These are phyloP conservation scores for Stephania yunnanensis DNA, from an alignment of 164 flowering plant genomes.

Conservation along the genomic window DNA sequence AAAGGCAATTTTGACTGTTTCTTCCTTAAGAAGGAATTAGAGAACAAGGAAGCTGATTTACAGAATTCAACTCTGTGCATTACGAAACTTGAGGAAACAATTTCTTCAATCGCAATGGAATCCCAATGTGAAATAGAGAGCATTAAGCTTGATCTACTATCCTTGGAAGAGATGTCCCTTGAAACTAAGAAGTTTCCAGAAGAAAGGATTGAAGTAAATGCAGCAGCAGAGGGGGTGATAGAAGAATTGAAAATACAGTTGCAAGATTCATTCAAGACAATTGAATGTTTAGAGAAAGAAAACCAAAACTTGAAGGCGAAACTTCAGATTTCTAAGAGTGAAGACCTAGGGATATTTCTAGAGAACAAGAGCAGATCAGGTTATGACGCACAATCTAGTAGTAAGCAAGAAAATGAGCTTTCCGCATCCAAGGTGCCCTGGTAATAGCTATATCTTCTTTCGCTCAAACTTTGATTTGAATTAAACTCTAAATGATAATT, in stretches of 20 bases:
- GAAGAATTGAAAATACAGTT: conserved; percentile 30
- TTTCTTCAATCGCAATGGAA: conserved; percentile 55
- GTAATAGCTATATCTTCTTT: conserved; percentile 28
- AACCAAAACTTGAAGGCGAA: conserved; percentile 45
- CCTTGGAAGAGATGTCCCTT: conserved; percentile 44
- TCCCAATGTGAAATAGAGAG: conserved; percentile 84
- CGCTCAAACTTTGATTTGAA: not conserved
- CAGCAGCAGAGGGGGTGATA: conserved; percentile 30
- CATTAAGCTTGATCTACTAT: conserved; percentile 58
- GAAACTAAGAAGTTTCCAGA: conserved; percentile 50
- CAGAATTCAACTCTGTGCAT: conserved; percentile 31
- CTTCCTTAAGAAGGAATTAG: conserved; percentile 41
- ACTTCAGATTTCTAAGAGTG: conserved; percentile 32
- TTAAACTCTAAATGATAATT: not conserved
- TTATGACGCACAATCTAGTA: conserved; percentile 6
- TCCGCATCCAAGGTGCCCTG: conserved; percentile 27
- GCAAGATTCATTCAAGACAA: conserved; percentile 34
- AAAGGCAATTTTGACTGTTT: conserved; percentile 38
- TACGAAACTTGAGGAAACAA: conserved; percentile 55
- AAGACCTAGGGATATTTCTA: conserved; percentile 23
- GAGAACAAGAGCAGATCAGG: conserved; percentile 16
- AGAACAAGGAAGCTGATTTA: conserved; percentile 46
- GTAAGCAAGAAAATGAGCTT: conserved; percentile 21
- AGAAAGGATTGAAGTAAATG: conserved; percentile 42
- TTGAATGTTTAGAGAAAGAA: conserved; percentile 40